Base-by-base conservation (phyloP, 129 eudicot genomes). In the Chrysanthemum lavandulifolium region DNA sequence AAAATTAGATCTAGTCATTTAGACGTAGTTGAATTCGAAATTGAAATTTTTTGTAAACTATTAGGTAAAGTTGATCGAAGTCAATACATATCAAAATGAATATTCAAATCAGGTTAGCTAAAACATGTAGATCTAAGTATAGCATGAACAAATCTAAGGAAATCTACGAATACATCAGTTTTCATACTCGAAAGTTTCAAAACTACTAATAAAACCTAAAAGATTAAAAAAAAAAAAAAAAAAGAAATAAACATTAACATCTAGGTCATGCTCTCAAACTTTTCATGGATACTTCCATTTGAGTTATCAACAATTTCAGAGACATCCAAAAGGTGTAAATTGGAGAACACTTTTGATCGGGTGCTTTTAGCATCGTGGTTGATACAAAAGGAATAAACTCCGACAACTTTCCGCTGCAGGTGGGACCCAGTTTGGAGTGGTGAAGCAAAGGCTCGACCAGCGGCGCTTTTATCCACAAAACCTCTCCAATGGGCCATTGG, bases 91-190 rank as follows among this genome's bases (percentile, higher is more conserved):
- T 23, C 45, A 3, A 56, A 67, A 50, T 54, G 18, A 16, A 60
- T 54, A 75, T 64, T 56, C 2, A 56, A 53, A 31, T 64, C 40
- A 2, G 51, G 49, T 47, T 21, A 2, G 73, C 27, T 58, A 67
- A 43, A 66, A 14, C n/a, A 57, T 75, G 57, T 43, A 55, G 67
- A 65, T 65, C 73, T 40, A 48, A 4, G 71, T 18, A 65, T 54
- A 64, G 8, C 59, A 0, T 29, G 36, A 49, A 72, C 50, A 69
- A 69, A 53, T 69, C 62, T 69, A 52, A 47, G 33, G 29, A 57
- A 57, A 25, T 62, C 21, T 10, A 19, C 2, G 15, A 47, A 67
- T 15, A 48, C 2, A 3, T 19, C 27, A 13, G n/a, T 52, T 69
- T 13, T 29, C 61, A 1, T 51, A 33, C 73, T 29, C 7, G 19